Evolutionary conservation across 2,329 filamentous ascomycete genomes (phyloP).

Genomic region (Colletotrichum lentis): DNA sequence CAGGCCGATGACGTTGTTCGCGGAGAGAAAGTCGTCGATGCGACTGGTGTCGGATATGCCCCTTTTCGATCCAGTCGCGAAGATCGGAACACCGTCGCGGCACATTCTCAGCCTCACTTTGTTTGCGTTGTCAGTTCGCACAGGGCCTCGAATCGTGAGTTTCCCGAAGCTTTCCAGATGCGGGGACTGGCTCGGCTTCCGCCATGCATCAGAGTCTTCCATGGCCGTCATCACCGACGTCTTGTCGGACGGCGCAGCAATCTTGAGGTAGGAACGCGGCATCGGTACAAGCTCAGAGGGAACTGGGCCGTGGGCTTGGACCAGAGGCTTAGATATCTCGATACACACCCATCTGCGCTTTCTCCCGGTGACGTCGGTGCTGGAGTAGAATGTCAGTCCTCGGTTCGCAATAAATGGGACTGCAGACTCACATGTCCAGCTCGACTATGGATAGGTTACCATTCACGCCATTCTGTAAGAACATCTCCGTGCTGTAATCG

Average conservation of each 20-base stretch:
- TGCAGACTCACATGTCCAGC: slow-evolving; percentile 28
- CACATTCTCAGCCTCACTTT: slow-evolving; percentile 23
- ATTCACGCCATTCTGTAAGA: slow-evolving; percentile 1
- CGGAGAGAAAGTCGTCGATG: slow-evolving; percentile 32
- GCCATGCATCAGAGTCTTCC: neutral
- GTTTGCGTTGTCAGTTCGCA: neutral
- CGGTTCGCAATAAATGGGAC: neutral
- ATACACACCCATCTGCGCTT: slow-evolving; percentile 27
- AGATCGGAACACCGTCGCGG: slow-evolving; percentile 28
- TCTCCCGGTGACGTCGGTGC: slow-evolving; percentile 20
- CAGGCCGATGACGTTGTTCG: slow-evolving; percentile 12
- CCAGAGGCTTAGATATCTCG: slow-evolving; percentile 25
- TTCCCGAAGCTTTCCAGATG: slow-evolving; percentile 7
- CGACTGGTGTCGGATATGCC: neutral
- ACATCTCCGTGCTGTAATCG: slow-evolving; percentile 15
- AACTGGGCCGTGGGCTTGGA: slow-evolving; percentile 7
- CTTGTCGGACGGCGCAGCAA: slow-evolving; percentile 32
- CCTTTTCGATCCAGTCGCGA: slow-evolving; percentile 21
- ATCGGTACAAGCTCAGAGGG: slow-evolving; percentile 29
- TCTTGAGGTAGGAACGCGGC: slow-evolving; percentile 26
- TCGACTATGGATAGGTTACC: slow-evolving; percentile 22
- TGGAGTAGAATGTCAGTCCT: neutral
- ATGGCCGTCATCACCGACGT: neutral
- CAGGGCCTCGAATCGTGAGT: neutral
- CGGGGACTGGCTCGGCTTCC: neutral